A percentile compares a stretch with the other conserved stretches of the same genome.
These are phyloP conservation scores for Echium plantagineum DNA, from an alignment of 257 asterid species.

Conservation along the genomic window DNA sequence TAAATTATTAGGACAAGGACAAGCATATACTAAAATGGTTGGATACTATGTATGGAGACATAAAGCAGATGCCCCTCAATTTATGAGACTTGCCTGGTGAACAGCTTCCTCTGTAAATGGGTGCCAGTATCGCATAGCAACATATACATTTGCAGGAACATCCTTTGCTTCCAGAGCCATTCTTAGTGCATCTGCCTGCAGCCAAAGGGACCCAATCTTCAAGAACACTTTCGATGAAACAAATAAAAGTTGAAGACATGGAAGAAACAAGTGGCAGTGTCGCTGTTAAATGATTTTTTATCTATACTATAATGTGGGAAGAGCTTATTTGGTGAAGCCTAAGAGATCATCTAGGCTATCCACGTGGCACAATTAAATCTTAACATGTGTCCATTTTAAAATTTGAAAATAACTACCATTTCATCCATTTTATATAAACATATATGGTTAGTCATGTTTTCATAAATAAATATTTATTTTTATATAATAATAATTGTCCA, in stretches of 20 bases:
- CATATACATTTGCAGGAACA: slow-evolving; percentile 63
- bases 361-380: too few species aligned
- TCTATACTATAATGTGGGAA: too few species aligned
- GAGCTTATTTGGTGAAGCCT: too few species aligned
- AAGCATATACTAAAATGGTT: background rate
- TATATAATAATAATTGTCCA: too few species aligned
- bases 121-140: slow-evolving; percentile 98
- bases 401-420: too few species aligned
- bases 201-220: slow-evolving; percentile 6
- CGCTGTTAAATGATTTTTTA: background rate
- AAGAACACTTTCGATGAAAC: slow-evolving; percentile 5
- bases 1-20: background rate
- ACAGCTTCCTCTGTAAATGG: slow-evolving; percentile 98
- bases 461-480: too few species aligned
- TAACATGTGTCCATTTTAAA: too few species aligned
- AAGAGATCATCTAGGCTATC: too few species aligned
- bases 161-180: slow-evolving; percentile 56
- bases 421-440: too few species aligned
- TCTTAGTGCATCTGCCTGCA: slow-evolving; percentile 66
- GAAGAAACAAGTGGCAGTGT: background rate
- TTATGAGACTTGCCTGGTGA: slow-evolving; percentile 43
- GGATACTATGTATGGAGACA: background rate
- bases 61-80: background rate
- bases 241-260: background rate
- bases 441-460: too few species aligned